phyloP scores from a whole-genome alignment of 768 basidiomycete genomes.

The Termitomyces sp. region DNA sequence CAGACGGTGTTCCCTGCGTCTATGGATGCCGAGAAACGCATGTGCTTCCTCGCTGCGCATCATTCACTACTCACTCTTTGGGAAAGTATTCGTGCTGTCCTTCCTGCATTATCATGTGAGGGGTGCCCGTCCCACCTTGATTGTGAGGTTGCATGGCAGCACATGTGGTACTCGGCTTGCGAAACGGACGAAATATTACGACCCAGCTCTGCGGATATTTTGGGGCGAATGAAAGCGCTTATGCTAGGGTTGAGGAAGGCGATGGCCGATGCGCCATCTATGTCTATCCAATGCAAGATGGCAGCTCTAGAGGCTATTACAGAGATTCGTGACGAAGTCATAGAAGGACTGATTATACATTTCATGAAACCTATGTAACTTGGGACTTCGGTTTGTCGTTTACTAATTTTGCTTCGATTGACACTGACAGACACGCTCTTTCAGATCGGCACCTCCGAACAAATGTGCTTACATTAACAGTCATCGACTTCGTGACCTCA shows the following conservation, averaged over 20 bases:
- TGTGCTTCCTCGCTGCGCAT: slow-evolving; percentile 53
- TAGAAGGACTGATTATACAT: slow-evolving; percentile 31
- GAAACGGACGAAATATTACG: slow-evolving; percentile 39
- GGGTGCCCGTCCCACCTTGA: slow-evolving; percentile 46
- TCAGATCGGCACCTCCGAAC: background rate
- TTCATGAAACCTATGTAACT: slow-evolving; percentile 23
- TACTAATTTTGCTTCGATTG: background rate
- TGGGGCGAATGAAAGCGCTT: slow-evolving; percentile 47
- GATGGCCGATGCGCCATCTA: slow-evolving; percentile 25
- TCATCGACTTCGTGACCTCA: background rate
- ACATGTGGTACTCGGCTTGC: slow-evolving; percentile 47
- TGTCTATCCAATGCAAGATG: slow-evolving; percentile 38
- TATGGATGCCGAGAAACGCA: slow-evolving; percentile 30
- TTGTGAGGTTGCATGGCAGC: slow-evolving; percentile 46
- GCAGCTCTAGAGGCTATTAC: slow-evolving; percentile 39
- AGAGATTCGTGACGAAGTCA: slow-evolving; percentile 32
- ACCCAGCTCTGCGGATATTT: slow-evolving; percentile 48
- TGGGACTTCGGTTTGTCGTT: background rate
- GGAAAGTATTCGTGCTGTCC: slow-evolving; percentile 43
- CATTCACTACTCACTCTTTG: slow-evolving; percentile 48
- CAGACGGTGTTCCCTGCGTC: slow-evolving; percentile 23
- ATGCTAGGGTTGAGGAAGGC: slow-evolving; percentile 33
- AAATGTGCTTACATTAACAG: background rate
- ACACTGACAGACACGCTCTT: background rate
- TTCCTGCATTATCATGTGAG: slow-evolving; percentile 34